Base-by-base conservation (phyloP, 345 rosid species). In the Mallotus nudiflorus region DNA sequence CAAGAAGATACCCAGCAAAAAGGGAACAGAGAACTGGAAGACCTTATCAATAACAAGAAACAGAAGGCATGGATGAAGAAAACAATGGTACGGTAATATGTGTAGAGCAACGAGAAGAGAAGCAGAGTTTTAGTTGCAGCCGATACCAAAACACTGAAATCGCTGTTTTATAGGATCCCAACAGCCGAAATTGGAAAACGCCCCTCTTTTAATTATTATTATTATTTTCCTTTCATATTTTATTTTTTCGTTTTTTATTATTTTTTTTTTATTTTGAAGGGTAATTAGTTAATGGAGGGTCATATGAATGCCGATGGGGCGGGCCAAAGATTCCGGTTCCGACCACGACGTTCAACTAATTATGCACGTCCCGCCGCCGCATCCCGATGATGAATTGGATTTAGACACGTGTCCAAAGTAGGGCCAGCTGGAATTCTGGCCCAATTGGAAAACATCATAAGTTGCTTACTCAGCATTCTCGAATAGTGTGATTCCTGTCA, bases 161-260 rank as follows among this genome's bases (percentile, higher is more conserved):
- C 70, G 72, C 85, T 75, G 75, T 77, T 86, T 81, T 86, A 88
- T 84, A 88, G 90, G 85, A 85, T 84, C 85, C 67, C 73, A 76
- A 61, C 75, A 73, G 77, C 87, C 82, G 83, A 66, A 80, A 78
- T 74, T 57, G 58, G 78, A 65, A 82, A 76, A 22, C 4, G 27
- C 12, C 40, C 44, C n/a, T n/a, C n/a, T n/a, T n/a, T n/a, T n/a
- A n/a, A n/a, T n/a, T n/a, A n/a, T n/a, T n/a, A 24, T 2, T 33
- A 69, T 46, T 68, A 58, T 19, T 67, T 67, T 37, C 40, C 19
- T 6, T 50, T 52, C 60, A 57, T 9, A 52, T 59, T 64, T 31
- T 13, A 1, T 28, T 19, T 56, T 55, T 31, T 49, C 28, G 16
- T 37, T 22, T 57, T 14, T 0, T 0, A 24, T 54, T 12, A 11